Evolutionary conservation across 2,329 filamentous ascomycete species (phyloP).

Genomic region (Cladorrhinum sp.): DNA sequence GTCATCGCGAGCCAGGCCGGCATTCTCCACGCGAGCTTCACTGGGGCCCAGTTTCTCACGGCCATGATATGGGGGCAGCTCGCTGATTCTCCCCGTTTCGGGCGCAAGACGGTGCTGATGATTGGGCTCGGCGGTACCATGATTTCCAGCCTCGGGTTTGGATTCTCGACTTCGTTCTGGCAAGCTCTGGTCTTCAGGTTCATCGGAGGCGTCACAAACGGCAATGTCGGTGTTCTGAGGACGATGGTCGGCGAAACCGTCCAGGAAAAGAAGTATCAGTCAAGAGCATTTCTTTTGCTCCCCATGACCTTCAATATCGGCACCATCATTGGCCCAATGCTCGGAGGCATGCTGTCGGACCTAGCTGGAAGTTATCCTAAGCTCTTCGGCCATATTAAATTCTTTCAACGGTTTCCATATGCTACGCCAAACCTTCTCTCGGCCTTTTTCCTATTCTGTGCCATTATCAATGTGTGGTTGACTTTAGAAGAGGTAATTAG

Average conservation of each 20-base stretch:
- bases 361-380: slow-evolving; percentile 42
- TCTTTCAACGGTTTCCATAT: slow-evolving; percentile 51
- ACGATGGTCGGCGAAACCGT: slow-evolving; percentile 59
- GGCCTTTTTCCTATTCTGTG: slow-evolving; percentile 44
- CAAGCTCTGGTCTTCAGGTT: slow-evolving; percentile 61
- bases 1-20: slow-evolving; percentile 76
- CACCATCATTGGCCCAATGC: slow-evolving; percentile 55
- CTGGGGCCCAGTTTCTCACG: slow-evolving; percentile 76
- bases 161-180: slow-evolving; percentile 63
- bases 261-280: slow-evolving; percentile 45
- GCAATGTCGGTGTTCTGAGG: slow-evolving; percentile 71
- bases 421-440: slow-evolving; percentile 54
- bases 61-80: slow-evolving; percentile 79
- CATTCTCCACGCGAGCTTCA: slow-evolving; percentile 75
- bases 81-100: slow-evolving; percentile 60
- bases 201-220: slow-evolving; percentile 66
- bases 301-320: slow-evolving; percentile 72
- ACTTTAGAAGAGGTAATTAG: slow-evolving; percentile 47
- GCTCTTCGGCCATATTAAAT: slow-evolving; percentile 45
- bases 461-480: slow-evolving; percentile 46
- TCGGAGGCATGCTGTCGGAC: slow-evolving; percentile 47
- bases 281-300: slow-evolving; percentile 42
- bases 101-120: slow-evolving; percentile 74
- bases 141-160: slow-evolving; percentile 65
- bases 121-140: slow-evolving; percentile 69